Evolutionary conservation across 1,284 basidiomycete species (phyloP).

Genomic region (Cronartium ribicola): DNA sequence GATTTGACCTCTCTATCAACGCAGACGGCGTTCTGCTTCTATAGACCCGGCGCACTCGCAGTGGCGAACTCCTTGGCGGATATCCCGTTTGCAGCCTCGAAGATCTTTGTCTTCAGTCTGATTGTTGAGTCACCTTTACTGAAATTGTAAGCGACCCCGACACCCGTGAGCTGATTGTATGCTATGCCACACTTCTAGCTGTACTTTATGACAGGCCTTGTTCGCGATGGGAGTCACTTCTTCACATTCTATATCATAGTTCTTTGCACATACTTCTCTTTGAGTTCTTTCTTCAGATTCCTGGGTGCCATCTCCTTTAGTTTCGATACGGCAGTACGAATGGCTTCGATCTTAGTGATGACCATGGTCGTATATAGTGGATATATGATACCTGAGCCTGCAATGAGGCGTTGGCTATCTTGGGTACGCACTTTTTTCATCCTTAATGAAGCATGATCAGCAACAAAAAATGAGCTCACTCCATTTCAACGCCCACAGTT

Average conservation of each 20-base stretch:
- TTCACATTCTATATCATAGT: slow-evolving; percentile 56
- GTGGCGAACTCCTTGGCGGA: slow-evolving; percentile 60
- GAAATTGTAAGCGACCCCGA: slow-evolving; percentile 58
- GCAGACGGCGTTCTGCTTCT: slow-evolving; percentile 70
- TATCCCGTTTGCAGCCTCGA: slow-evolving; percentile 55
- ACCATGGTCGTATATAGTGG: slow-evolving; percentile 40
- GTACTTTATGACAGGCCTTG: slow-evolving; percentile 54
- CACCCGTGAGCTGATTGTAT: slow-evolving; percentile 53
- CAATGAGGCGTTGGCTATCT: slow-evolving; percentile 55
- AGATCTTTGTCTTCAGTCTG: slow-evolving; percentile 55
- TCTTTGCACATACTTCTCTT: background rate
- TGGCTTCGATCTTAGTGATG: background rate
- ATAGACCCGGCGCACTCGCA: slow-evolving; percentile 68
- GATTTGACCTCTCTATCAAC: too few relatives aligned
- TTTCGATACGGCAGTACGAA: background rate
- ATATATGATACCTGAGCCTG: slow-evolving; percentile 43
- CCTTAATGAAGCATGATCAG: background rate
- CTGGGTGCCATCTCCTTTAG: slow-evolving; percentile 51
- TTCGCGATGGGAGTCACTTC: slow-evolving; percentile 54
- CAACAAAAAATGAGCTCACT: too few relatives aligned
- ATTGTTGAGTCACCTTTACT: slow-evolving; percentile 45
- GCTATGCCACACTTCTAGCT: background rate
- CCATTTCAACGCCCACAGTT: slow-evolving; percentile 55
- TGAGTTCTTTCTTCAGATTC: slow-evolving; percentile 55
- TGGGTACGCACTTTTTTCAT: background rate